phyloP scores from a whole-genome alignment of 306 rosid genomes.

The Cucurbita maxima region DNA sequence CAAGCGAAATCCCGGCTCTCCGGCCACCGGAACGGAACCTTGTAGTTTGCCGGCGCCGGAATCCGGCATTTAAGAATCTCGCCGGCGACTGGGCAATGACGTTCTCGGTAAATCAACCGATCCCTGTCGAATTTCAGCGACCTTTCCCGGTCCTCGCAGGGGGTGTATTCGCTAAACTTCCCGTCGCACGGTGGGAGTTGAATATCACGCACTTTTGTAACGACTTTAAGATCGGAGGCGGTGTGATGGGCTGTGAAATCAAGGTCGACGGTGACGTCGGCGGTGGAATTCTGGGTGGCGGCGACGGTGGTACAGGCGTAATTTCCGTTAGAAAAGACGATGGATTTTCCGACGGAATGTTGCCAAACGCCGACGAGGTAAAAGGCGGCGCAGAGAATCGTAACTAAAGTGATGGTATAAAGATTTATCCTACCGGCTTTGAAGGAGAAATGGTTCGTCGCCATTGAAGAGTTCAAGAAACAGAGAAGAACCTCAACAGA shows the following conservation, averaged over 20 bases:
- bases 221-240: conserved; percentile 15
- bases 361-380: conserved; percentile 55
- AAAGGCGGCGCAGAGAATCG: conserved; percentile 41
- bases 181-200: conserved; percentile 39
- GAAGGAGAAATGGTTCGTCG: conserved; percentile 6
- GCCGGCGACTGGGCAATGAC: conserved; percentile 55
- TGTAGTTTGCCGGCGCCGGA: conserved; percentile 58
- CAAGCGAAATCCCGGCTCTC: conserved; percentile 57
- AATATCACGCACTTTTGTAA: conserved; percentile 14
- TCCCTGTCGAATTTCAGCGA: conserved; percentile 43
- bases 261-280: conserved; percentile 12
- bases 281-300: neutral
- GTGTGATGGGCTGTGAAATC: conserved; percentile 50
- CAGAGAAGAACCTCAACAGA: neutral
- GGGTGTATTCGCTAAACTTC: conserved; percentile 48
- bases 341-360: conserved; percentile 12
- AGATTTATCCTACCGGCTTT: conserved; percentile 28
- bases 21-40: conserved; percentile 63
- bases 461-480: conserved; percentile 24
- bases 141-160: conserved; percentile 60
- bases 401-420: conserved; percentile 10
- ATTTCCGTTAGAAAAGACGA: neutral
- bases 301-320: neutral
- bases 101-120: conserved; percentile 36
- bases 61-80: conserved; percentile 44